Base-by-base conservation (phyloP, 257 asterid genomes). In the Rhazya stricta region DNA sequence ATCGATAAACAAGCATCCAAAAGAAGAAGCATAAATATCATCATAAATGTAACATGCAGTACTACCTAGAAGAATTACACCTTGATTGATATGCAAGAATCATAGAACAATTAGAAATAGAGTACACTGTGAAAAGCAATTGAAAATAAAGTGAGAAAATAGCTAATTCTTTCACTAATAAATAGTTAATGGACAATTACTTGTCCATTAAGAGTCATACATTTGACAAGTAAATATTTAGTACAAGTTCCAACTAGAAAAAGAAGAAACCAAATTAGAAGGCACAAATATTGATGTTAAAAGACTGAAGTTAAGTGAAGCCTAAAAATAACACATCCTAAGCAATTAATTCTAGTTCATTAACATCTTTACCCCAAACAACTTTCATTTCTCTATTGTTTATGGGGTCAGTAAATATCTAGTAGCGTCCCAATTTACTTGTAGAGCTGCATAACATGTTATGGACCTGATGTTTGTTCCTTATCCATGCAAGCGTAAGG, bases 1-100 rank as follows among this genome's bases (percentile, higher is more conserved):
- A 69, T 80, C 69, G 58, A 48, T 15, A 54, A 71, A 41, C 68
- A 84, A 42, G 36, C n/a, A 13, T 78, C 81, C 81, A 86, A 77
- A 56, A 74, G 53, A 66, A 34, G 68, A 29, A 63, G 27, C 21
- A 11, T 29, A 60, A 29, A 12, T 21, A 66, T 66, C 71, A 66
- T 21, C 71, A 19, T 15, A 37, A 69, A 19, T 12, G 58, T 18
- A 36, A 23, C 15, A 56, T 15, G n/a, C 34, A 50, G 15, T 56
- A 29, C 45, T 42, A 53, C 54, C 41, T 61, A 69, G 36, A 53
- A 32, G 25, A 29, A n/a, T 25, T 67, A 23, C 36, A 45, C 67
- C 67, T 53, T 9, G 36, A 54, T 48, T 36, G 23, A 67, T 34
- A 46, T 50, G 41, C 67, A 48, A 21, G 23, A 74, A 57, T 23